Evolutionary conservation across 345 rosid genomes (phyloP), one percentile per base, ranked within the genome.

Genomic region (Salix viminalis): DNA sequence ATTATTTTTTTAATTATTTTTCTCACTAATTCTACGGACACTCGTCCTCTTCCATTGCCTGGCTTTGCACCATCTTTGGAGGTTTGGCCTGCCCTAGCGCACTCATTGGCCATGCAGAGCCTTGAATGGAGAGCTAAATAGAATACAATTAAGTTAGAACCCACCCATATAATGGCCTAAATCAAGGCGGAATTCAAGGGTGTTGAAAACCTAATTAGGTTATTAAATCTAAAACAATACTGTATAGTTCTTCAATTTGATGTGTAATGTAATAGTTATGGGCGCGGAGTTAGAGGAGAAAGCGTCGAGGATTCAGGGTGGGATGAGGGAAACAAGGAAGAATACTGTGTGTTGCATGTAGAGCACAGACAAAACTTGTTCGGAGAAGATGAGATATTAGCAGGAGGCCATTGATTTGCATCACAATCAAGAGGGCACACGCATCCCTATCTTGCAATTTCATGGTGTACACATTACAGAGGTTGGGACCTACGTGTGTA

Each of bases 121-220:
- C 54, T 79, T 69, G 79, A 62, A 36, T 50, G 52, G 12, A 70
- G 75, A 79, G 72, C 79, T 69, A 13, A 61, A 44, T 73, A 74
- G 8, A 67, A 26, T 73, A 73, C 52, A 46, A 44, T 73, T 34
- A 81, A 74, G 78, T 68, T 82, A 48, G 56, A 71, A 42, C 71
- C 71, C 50, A 76, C 72, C 67, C 71, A 79, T 42, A 78, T 69
- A 74, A 73, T 79, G 77, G 72, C 89, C 79, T 56, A 82, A 84
- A 84, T 85, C 72, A 82, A 85, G 92, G 91, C 90, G 86, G 82
- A 88, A 91, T 79, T 87, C 70, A 72, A 79, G 93, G 82, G 76
- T 50, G 68, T 69, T 78, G 83, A 83, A 78, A 12, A 56, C 66
- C 50, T 65, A 32, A 32, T 32, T 32, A 73, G 69, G 52, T 26